phyloP scores from a whole-genome alignment of 352 stramenopile species.

The Phytophthora nicotianae region DNA sequence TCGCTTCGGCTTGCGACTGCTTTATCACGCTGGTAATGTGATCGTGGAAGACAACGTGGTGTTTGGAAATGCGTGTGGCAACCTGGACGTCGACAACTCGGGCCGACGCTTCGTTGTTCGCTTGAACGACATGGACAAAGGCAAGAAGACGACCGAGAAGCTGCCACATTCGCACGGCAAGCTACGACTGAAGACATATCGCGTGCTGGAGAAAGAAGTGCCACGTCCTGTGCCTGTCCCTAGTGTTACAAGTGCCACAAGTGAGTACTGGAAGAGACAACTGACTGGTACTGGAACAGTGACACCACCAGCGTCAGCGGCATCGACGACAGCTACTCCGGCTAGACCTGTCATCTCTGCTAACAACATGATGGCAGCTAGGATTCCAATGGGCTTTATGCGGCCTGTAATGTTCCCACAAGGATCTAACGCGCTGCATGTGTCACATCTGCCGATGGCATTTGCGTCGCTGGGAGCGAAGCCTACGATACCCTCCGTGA shows the following conservation, averaged over 20 bases:
- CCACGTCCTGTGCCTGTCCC: not conserved
- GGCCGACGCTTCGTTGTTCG: constrained; percentile 79
- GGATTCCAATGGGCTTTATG: constrained; percentile 39
- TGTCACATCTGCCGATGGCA: constrained; percentile 31
- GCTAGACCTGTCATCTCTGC: constrained; percentile 12
- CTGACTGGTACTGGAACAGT: not conserved
- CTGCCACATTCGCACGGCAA: constrained; percentile 62
- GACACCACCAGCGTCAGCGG: not conserved
- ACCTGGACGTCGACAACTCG: constrained; percentile 78
- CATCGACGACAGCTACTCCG: not conserved
- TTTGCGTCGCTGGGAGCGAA: constrained; percentile 35
- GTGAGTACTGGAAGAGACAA: constrained; percentile 31
- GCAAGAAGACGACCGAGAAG: constrained; percentile 46
- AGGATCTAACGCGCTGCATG: constrained; percentile 24
- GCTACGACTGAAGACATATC: constrained; percentile 50
- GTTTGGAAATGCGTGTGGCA: constrained; percentile 66
- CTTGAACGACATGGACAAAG: constrained; percentile 77
- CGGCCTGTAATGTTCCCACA: constrained; percentile 27
- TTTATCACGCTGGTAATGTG: constrained; percentile 73
- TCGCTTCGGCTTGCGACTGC: constrained; percentile 72
- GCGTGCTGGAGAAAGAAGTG: constrained; percentile 35
- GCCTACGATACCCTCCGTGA: constrained; percentile 25
- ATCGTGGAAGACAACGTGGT: constrained; percentile 82
- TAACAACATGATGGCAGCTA: constrained; percentile 24
- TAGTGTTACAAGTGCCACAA: constrained; percentile 8